These are phyloP conservation scores for Candida hungchunana DNA, from an alignment of 805 yeast species.

Conservation along the genomic window DNA sequence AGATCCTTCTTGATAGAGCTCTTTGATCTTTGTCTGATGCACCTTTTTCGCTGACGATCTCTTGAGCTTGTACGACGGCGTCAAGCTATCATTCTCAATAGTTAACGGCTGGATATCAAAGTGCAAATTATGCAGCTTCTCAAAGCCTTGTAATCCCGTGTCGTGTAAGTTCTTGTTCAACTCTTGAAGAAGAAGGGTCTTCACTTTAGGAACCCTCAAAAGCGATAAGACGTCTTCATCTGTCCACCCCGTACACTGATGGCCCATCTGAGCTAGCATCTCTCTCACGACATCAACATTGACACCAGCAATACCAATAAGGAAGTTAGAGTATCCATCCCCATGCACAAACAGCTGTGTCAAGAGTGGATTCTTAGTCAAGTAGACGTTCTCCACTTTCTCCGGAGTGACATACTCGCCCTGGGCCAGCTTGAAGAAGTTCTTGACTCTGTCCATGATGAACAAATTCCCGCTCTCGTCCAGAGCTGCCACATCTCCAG, in stretches of 20 bases:
- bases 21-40: constrained; percentile 36
- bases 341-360: constrained; percentile 54
- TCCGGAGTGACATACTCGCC: constrained; percentile 62
- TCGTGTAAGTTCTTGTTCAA: constrained; percentile 9
- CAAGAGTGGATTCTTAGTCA: constrained; percentile 37
- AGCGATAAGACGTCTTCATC: constrained; percentile 10
- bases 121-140: constrained; percentile 51
- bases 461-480: constrained; percentile 42
- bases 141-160: constrained; percentile 44
- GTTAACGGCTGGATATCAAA: constrained; percentile 57
- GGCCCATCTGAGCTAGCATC: neutral
- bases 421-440: constrained; percentile 54
- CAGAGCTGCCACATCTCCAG: constrained; percentile 52
- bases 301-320: constrained; percentile 53
- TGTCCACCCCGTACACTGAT: constrained; percentile 5
- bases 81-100: constrained; percentile 53
- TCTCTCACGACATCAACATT: constrained; percentile 31
- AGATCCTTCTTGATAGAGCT: constrained; percentile 46
- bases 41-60: constrained; percentile 44
- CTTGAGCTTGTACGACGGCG: constrained; percentile 61
- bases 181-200: constrained; percentile 5
- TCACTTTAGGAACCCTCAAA: constrained; percentile 10
- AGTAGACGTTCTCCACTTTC: constrained; percentile 53
- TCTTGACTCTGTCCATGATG: constrained; percentile 61
- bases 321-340: constrained; percentile 41